These are phyloP conservation scores for Penicillium paxilli DNA, from an alignment of 495 filamentous ascomycete species.

Conservation along the genomic window DNA sequence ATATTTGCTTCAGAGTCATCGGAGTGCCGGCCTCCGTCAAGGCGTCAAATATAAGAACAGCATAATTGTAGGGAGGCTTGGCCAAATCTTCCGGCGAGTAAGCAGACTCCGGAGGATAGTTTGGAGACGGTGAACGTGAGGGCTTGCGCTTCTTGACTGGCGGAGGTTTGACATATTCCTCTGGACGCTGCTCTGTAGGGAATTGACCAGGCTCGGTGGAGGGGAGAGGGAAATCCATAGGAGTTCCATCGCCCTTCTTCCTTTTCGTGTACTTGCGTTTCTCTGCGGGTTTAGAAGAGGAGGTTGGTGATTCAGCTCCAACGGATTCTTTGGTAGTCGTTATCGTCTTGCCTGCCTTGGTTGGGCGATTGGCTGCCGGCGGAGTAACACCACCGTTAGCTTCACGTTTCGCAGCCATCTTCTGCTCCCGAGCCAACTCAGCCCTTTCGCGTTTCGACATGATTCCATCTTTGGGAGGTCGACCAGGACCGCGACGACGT, in stretches of 20 bases:
- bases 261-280: slow-evolving; percentile 80
- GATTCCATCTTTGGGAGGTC: slow-evolving; percentile 88
- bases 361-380: slow-evolving; percentile 46
- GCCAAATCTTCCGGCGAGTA: slow-evolving; percentile 82
- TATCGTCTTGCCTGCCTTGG: slow-evolving; percentile 59
- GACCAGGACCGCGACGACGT: slow-evolving; percentile 79
- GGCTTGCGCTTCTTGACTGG: slow-evolving; percentile 55
- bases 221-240: slow-evolving; percentile 42
- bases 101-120: slow-evolving; percentile 69
- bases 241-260: slow-evolving; percentile 57
- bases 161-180: slow-evolving; percentile 45
- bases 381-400: slow-evolving; percentile 46
- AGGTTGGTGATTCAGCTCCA: slow-evolving; percentile 51
- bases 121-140: slow-evolving; percentile 68
- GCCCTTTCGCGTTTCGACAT: slow-evolving; percentile 85
- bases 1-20: slow-evolving; percentile 91
- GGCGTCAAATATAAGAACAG: slow-evolving; percentile 87
- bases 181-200: slow-evolving; percentile 39
- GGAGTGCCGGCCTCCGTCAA: slow-evolving; percentile 68
- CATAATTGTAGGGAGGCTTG: slow-evolving; percentile 85
- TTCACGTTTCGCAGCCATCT: slow-evolving; percentile 49
- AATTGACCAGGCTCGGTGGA: slow-evolving; percentile 50
- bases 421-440: slow-evolving; percentile 63
- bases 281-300: slow-evolving; percentile 53
- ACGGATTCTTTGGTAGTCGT: slow-evolving; percentile 38